These are phyloP conservation scores for Cordyceps tenuipes DNA, from an alignment of 2,329 filamentous ascomycete species.

Conservation along the genomic window DNA sequence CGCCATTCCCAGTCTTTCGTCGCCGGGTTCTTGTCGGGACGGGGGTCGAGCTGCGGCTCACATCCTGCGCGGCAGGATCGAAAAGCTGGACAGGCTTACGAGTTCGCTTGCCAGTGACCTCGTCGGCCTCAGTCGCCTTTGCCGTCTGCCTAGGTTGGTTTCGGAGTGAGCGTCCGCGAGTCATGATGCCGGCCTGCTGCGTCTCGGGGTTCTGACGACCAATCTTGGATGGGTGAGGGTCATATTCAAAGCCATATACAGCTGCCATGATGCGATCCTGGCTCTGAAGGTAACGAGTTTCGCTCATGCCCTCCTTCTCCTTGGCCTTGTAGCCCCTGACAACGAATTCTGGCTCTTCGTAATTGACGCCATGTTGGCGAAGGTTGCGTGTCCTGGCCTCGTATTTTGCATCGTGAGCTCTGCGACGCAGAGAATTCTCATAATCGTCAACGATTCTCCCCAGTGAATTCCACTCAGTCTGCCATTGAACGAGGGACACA, in stretches of 20 bases:
- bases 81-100: slow-evolving; percentile 43
- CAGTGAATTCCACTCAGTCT: slow-evolving; percentile 44
- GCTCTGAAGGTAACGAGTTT: slow-evolving; percentile 38
- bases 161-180: slow-evolving; percentile 44
- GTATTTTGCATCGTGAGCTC: slow-evolving; percentile 39
- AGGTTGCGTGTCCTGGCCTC: slow-evolving; percentile 36
- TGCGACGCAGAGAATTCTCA: slow-evolving; percentile 46
- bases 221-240: slow-evolving; percentile 47
- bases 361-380: slow-evolving; percentile 32
- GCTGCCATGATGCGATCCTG: slow-evolving; percentile 53
- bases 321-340: slow-evolving; percentile 45
- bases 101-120: slow-evolving; percentile 44
- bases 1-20: slow-evolving; percentile 24
- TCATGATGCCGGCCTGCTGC: slow-evolving; percentile 43
- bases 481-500: slow-evolving; percentile 40
- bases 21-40: slow-evolving; percentile 25
- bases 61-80: slow-evolving; percentile 41
- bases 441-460: slow-evolving; percentile 47
- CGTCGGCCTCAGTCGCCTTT: slow-evolving; percentile 48
- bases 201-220: slow-evolving; percentile 50
- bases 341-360: slow-evolving; percentile 43
- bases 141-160: slow-evolving; percentile 50
- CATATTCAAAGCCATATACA: slow-evolving; percentile 54
- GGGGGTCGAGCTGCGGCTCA: slow-evolving; percentile 45
- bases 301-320: slow-evolving; percentile 33